Conservation (phyloP, 345 rosid genomes). For the Sisymbrium irio region DNA sequence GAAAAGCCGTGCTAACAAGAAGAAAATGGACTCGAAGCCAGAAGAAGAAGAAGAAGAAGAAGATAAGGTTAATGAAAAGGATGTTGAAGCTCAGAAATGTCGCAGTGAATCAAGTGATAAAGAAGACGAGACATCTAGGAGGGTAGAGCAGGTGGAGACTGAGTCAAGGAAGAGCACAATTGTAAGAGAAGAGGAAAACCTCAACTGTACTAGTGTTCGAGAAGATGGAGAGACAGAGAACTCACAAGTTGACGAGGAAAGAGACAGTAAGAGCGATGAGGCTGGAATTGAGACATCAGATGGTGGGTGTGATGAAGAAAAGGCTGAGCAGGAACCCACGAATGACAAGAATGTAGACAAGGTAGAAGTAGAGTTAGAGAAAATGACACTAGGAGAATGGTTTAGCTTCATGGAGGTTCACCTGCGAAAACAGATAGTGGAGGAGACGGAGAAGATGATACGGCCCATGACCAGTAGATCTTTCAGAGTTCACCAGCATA, state of each 20-base stretch:
- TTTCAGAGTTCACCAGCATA: slow-evolving; percentile 40
- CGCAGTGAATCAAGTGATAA: background rate
- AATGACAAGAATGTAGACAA: slow-evolving; percentile 3
- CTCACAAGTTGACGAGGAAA: background rate
- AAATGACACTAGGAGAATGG: slow-evolving; percentile 65
- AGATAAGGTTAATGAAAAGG: slow-evolving; percentile 1
- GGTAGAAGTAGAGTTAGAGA: slow-evolving; percentile 38
- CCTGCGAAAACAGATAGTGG: slow-evolving; percentile 48
- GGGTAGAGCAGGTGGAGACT: slow-evolving; percentile 16
- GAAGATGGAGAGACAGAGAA: slow-evolving; percentile 15
- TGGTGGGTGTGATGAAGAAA: slow-evolving; percentile 10
- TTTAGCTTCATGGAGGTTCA: slow-evolving; percentile 53
- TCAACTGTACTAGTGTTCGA: background rate
- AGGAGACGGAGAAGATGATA: slow-evolving; percentile 61
- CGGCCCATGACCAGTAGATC: slow-evolving; percentile 54
- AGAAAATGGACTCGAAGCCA: slow-evolving; percentile 10
- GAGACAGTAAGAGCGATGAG: background rate
- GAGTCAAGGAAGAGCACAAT: background rate
- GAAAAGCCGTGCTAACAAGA: slow-evolving; percentile 29
- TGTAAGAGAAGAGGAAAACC: background rate
- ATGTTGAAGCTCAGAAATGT: background rate
- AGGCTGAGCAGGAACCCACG: background rate
- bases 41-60: background rate
- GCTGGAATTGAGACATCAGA: background rate
- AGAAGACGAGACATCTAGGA: slow-evolving; percentile 13